Evolutionary conservation across 2,329 filamentous ascomycete species (phyloP), one percentile per base, ranked within the genome.

Genomic region (Penicillium sp.): DNA sequence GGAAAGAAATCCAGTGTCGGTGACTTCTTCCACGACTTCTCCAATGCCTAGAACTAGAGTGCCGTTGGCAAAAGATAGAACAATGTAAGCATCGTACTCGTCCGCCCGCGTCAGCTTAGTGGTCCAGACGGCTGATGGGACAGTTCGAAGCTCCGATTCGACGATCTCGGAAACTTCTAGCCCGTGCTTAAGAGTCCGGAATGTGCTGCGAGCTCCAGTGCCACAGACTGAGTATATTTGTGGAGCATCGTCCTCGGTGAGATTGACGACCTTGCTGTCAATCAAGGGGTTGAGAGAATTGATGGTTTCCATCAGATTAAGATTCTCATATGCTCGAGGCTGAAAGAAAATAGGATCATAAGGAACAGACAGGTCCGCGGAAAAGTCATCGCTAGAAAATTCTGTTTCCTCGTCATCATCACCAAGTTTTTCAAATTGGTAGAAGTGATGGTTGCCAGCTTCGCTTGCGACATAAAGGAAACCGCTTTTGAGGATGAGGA

Each of bases 151-250:
- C 66, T 94, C 90, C 0, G 92, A 96, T 52, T 94, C 91, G n/a
- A 97, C 91, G 52, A 97, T 94, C 68, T 97, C 92, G 30, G 91
- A 90, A 3, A 97, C 92, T 64, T 96, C 89, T 26, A 99, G 75
- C 5, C 93, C 94, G 70, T 99, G 92, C 68, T 94, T 94, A 48
- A 97, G 82, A 40, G 88, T 96, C 61, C 93, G 85, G 76, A 99
- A 97, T 6, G 88, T 88, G 71, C 93, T 97, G 58, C 90, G 84
- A 37, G 92, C 90, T 8, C 93, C 91, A 52, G 89, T 89, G 8
- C 95, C 94, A 67, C 90, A 95, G 33, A 96, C 84, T 0, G 91
- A 88, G 72, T 97, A 99, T 20, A 99, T 96, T 68, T 99, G 95
- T 10, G 94, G 94, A 4, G 93, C 92, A 69, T 97, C 94, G 59